These are phyloP conservation scores for Sutorius australiensis DNA, from an alignment of 768 basidiomycete genomes.

Conservation along the genomic window DNA sequence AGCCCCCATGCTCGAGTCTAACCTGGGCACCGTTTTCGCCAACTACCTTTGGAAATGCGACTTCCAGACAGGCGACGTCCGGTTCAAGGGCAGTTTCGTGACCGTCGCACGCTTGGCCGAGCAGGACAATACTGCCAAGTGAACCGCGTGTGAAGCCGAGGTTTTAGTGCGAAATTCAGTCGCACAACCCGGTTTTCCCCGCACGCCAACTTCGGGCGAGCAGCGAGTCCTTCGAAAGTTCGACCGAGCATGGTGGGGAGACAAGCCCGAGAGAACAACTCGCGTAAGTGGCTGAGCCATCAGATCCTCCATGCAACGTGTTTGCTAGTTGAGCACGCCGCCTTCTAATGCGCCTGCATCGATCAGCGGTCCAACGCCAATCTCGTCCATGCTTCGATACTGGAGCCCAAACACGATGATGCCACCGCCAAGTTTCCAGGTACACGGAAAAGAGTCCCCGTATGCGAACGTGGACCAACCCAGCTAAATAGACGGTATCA, in stretches of 20 bases:
- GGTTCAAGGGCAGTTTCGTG: no score
- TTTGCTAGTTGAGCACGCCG: neutral
- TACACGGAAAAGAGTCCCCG: neutral
- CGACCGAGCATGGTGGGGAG: neutral
- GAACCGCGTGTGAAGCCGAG: neutral
- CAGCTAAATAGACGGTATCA: neutral
- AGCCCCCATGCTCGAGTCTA: no score
- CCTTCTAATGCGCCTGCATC: neutral
- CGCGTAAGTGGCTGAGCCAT: neutral
- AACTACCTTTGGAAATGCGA: no score
- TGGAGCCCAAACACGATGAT: neutral
- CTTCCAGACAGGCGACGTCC: no score
- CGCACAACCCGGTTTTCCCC: neutral
- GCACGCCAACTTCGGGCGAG: neutral
- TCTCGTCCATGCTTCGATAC: neutral
- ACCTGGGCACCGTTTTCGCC: no score
- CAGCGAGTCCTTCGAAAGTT: neutral
- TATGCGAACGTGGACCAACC: neutral
- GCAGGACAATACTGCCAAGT: neutral
- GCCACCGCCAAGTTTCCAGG: neutral
- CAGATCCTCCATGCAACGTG: neutral
- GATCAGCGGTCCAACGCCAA: neutral
- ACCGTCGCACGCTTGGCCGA: no score
- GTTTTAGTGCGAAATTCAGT: neutral
- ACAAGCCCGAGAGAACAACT: neutral